Evolutionary conservation across 2,329 filamentous ascomycete genomes (phyloP), one percentile per base, ranked within the genome.

Genomic region (Diaporthe nobilis): DNA sequence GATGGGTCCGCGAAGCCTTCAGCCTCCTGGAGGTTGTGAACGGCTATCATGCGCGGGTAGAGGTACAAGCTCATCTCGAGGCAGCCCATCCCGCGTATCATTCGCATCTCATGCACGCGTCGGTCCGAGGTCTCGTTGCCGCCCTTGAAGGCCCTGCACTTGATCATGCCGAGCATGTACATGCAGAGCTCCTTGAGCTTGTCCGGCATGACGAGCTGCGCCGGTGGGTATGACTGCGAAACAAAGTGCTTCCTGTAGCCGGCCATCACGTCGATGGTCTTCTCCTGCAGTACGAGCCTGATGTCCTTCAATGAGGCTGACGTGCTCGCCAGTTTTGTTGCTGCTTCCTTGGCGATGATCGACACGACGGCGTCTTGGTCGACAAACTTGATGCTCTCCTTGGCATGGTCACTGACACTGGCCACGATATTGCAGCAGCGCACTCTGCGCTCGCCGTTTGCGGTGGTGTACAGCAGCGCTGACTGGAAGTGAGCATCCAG

Each of bases 401-500:
- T 91, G 17, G 95, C 92, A 73, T 92, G 93, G 79, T 98, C 95
- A 78, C 93, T 97, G 53, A 98, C 95, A 75, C 94, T 96, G 2
- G 97, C 96, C 74, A 99, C 96, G 37, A 97, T 90, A 82, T 99
- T 99, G 82, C 93, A 95, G 85, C 97, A 99, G 76, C 97, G 90
- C 67, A 99, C 97, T 72, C 97, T 91, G 67, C 97, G 92, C 85
- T 99, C 92, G 5, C 97, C 97, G 70, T 90, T 93, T 5, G 95
- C 94, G 6, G 96, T 97, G 0, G 97, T 99, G 85, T 99, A 99
- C 2, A 99, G 90, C 3, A 99, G 87, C 2, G 97, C 97, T 31
- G 94, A 95, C 83, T 99, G 97, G 89, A 99, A 99, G 85, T 99
- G 97, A 10, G 96, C 96, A 84, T 99, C 97, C 31, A 98, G 90